Evolutionary conservation across 2,329 filamentous ascomycete species (phyloP).

Genomic region (Dryadomyces quercivorus): DNA sequence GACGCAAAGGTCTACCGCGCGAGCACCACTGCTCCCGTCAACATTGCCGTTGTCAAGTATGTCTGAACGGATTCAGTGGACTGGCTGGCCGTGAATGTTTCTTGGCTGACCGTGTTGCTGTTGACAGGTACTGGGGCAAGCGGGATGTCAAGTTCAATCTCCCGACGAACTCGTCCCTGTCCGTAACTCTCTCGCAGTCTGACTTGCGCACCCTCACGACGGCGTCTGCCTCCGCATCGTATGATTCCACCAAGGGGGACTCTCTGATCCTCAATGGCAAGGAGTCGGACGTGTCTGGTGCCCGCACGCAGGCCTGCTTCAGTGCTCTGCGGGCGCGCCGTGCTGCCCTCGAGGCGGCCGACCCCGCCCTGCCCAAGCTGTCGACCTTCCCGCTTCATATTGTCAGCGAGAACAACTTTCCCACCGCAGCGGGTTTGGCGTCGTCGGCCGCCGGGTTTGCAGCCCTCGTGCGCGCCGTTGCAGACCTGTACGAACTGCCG

Average conservation of each 20-base stretch:
- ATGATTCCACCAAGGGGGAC: constrained; percentile 38
- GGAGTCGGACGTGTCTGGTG: constrained; percentile 71
- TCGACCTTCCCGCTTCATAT: constrained; percentile 67
- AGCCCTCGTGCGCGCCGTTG: constrained; percentile 70
- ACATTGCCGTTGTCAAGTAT: constrained; percentile 96
- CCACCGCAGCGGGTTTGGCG: constrained; percentile 82
- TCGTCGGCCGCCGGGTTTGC: constrained; percentile 60
- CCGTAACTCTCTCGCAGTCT: constrained; percentile 86
- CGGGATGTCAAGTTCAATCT: constrained; percentile 88
- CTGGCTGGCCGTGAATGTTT: neutral
- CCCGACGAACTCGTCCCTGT: constrained; percentile 94
- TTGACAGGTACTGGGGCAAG: constrained; percentile 75
- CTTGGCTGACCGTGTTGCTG: constrained; percentile 4
- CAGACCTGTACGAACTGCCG: constrained; percentile 79
- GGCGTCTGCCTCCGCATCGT: constrained; percentile 72
- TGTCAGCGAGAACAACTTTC: constrained; percentile 97
- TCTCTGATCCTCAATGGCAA: constrained; percentile 75
- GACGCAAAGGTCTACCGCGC: constrained; percentile 64
- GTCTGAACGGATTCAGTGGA: constrained; percentile 12
- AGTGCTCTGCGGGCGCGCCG: constrained; percentile 71
- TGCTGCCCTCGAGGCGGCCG: constrained; percentile 56
- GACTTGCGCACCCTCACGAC: constrained; percentile 95
- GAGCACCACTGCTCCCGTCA: constrained; percentile 92
- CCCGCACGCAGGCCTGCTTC: constrained; percentile 90
- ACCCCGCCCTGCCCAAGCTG: constrained; percentile 71